Conservation (phyloP, 2,329 filamentous ascomycete species). For the Colletotrichum sansevieriae region DNA sequence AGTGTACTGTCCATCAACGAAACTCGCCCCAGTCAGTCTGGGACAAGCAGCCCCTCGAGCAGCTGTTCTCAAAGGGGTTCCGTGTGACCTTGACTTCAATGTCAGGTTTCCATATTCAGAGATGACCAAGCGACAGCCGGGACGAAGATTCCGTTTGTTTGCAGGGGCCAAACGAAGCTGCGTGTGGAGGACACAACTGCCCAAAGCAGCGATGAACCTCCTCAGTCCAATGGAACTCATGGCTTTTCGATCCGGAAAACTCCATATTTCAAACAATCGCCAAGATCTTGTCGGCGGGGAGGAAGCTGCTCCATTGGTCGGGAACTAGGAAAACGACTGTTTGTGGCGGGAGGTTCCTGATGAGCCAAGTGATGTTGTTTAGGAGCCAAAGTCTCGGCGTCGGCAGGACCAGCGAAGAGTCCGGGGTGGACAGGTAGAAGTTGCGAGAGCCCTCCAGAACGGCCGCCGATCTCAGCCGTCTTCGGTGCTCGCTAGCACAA, state of each 20-base stretch:
- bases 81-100: not conserved
- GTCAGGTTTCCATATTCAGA: not conserved
- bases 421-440: not conserved
- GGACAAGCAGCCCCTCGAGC: not conserved
- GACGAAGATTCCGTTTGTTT: constrained; percentile 6
- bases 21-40: not conserved
- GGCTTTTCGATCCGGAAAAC: constrained; percentile 1
- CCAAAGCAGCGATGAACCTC: not conserved
- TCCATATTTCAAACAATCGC: constrained; percentile 20
- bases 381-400: constrained; percentile 29
- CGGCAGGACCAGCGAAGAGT: not conserved
- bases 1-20: not conserved
- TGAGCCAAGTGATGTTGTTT: constrained; percentile 26
- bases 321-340: not conserved
- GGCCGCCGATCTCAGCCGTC: constrained; percentile 30
- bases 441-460: constrained; percentile 1
- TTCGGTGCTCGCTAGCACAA: constrained; percentile 22
- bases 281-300: constrained; percentile 34
- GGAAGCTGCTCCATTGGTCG: not conserved
- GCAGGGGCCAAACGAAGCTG: not conserved
- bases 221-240: not conserved
- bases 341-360: constrained; percentile 12
- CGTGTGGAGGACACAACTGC: not conserved
- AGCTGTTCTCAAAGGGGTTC: not conserved
- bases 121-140: not conserved